phyloP scores from a whole-genome alignment of 2,329 filamentous ascomycete genomes.

The Chrysosporium keratinophilum region DNA sequence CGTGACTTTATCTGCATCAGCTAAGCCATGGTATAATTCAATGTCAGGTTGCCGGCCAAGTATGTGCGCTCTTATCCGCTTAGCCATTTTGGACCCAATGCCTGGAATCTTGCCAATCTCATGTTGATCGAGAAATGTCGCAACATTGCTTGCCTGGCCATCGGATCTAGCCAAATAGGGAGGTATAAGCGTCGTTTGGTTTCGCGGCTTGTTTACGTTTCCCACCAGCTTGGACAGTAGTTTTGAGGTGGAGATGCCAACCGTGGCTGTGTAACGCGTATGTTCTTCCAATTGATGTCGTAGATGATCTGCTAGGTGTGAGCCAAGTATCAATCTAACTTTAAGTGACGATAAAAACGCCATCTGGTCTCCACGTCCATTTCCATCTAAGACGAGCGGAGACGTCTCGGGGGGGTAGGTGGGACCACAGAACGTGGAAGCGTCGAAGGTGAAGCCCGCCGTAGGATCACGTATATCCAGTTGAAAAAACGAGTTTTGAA shows the following conservation, averaged over 20 bases:
- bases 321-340: conserved; percentile 61
- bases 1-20: conserved; percentile 47
- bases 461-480: conserved; percentile 64
- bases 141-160: conserved; percentile 41
- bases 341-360: conserved; percentile 27
- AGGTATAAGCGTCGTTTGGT: conserved; percentile 72
- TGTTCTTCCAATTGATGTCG: conserved; percentile 61
- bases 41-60: conserved; percentile 34
- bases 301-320: conserved; percentile 68
- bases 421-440: conserved; percentile 55
- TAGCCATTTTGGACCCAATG: conserved; percentile 69
- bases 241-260: conserved; percentile 81
- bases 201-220: conserved; percentile 72
- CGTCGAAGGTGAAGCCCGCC: conserved; percentile 69
- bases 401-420: conserved; percentile 38
- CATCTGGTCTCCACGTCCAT: conserved; percentile 8
- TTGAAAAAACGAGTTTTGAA: conserved; percentile 66
- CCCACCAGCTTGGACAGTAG: conserved; percentile 76
- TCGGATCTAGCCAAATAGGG: conserved; percentile 35
- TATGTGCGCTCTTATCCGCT: conserved; percentile 54
- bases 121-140: conserved; percentile 62
- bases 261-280: conserved; percentile 76
- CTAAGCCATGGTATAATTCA: conserved; percentile 25
- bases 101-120: conserved; percentile 74
- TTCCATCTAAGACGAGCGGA: conserved; percentile 15